A percentile compares a stretch with the other conserved stretches of the same genome.
Evolutionary conservation across 2,329 filamentous ascomycete genomes (phyloP).

Genomic region (Nemania sp.): DNA sequence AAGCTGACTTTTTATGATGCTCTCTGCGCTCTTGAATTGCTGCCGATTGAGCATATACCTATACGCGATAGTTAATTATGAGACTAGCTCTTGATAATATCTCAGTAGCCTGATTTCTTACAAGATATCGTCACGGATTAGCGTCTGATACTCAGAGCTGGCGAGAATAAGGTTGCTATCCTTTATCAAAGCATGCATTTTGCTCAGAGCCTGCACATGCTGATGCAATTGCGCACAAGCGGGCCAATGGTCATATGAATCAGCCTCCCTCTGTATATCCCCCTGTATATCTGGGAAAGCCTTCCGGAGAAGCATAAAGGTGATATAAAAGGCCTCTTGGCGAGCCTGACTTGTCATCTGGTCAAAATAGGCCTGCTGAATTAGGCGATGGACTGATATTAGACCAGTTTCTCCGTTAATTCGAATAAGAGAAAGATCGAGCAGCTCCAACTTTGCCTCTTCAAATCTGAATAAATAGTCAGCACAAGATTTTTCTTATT

Average conservation of each 20-base stretch:
- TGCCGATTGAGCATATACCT: not conserved
- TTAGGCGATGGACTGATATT: constrained; percentile 1
- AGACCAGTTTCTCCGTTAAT: not conserved
- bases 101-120: not conserved
- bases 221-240: not conserved
- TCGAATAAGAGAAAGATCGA: constrained; percentile 1
- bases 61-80: not conserved
- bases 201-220: not conserved
- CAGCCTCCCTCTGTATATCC: not conserved
- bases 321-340: not conserved
- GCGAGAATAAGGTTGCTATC: not conserved
- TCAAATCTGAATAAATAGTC: not conserved
- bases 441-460: not conserved
- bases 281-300: not conserved
- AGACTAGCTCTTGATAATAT: not conserved
- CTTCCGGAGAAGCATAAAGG: not conserved
- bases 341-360: not conserved
- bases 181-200: not conserved
- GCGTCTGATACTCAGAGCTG: not conserved
- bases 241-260: not conserved
- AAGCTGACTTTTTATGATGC: not conserved
- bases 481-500: not conserved
- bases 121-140: not conserved
- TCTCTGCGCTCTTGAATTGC: not conserved
- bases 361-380: constrained; percentile 2